A percentile compares a stretch with the other conserved stretches of the same genome.
Conservation (phyloP, 371 early-diverging fungal species). For the Conidiobolus incongruus region DNA sequence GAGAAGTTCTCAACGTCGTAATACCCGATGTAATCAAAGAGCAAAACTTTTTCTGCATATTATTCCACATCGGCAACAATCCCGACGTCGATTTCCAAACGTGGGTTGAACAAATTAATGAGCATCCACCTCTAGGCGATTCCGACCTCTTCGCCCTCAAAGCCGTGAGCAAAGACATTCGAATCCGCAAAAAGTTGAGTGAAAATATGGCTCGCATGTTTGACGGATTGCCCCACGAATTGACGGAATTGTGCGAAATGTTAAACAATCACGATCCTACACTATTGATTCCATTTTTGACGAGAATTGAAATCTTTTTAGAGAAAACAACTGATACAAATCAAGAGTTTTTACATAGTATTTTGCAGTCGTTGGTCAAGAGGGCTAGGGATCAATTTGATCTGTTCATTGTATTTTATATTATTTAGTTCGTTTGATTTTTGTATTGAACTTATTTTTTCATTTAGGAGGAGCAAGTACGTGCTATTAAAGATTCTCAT, state of each 20-base stretch:
- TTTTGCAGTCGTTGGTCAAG: constrained; percentile 37
- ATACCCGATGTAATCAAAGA: constrained; percentile 26
- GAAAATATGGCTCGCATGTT: constrained; percentile 66
- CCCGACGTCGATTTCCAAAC: not conserved
- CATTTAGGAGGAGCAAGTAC: constrained; percentile 55
- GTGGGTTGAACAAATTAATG: constrained; percentile 7
- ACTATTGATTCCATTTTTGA: constrained; percentile 54
- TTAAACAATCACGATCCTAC: constrained; percentile 11
- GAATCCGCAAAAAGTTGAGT: constrained; percentile 27
- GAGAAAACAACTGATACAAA: constrained; percentile 29
- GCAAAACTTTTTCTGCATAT: constrained; percentile 62
- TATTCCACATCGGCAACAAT: constrained; percentile 27
- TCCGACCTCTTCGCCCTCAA: constrained; percentile 18
- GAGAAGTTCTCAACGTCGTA: constrained; percentile 19
- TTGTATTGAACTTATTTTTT: not conserved
- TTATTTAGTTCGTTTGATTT: not conserved
- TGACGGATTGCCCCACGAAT: constrained; percentile 43
- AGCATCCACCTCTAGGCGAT: constrained; percentile 17
- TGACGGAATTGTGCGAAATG: constrained; percentile 46
- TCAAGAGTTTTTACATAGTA: constrained; percentile 33
- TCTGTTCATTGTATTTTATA: constrained; percentile 36
- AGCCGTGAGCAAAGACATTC: constrained; percentile 34
- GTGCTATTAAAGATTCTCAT: constrained; percentile 77
- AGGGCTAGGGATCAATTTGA: constrained; percentile 47
- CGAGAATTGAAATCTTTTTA: constrained; percentile 42